Conservation (phyloP, 768 basidiomycete genomes). For the Pisolithus orientalis region DNA sequence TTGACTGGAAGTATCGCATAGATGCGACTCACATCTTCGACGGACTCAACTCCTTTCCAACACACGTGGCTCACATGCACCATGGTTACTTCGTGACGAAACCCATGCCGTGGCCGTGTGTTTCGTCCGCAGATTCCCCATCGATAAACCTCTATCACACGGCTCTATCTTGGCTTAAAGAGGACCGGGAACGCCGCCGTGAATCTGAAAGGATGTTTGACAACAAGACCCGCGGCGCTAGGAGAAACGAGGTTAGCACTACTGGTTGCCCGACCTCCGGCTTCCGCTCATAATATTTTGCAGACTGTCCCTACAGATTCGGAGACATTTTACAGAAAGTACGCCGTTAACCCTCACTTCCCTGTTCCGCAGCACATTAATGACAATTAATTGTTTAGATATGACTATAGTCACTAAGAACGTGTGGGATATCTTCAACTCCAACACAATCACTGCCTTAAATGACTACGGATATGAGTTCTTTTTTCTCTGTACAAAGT, state of each 20-base stretch:
- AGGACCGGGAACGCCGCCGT: conserved; percentile 66
- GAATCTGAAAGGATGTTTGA: conserved; percentile 48
- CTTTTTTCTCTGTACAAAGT: too few relatives aligned
- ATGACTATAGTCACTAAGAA: conserved; percentile 39
- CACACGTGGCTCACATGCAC: conserved; percentile 88
- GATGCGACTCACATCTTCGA: conserved; percentile 98
- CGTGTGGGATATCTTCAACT: conserved; percentile 3
- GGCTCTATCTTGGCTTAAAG: conserved; percentile 82
- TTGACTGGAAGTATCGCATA: conserved; percentile 21
- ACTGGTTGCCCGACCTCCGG: background rate
- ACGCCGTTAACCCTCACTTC: conserved; percentile 15
- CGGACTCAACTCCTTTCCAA: conserved; percentile 86
- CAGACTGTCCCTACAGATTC: conserved; percentile 66
- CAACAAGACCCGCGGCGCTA: conserved; percentile 56
- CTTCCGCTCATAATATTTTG: conserved; percentile 5
- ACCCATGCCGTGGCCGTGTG: conserved; percentile 68
- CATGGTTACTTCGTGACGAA: conserved; percentile 66
- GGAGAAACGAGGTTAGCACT: conserved; percentile 43
- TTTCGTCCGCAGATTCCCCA: conserved; percentile 19
- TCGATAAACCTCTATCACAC: conserved; percentile 50
- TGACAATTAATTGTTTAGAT: conserved; percentile 27
- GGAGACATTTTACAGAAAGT: conserved; percentile 85
- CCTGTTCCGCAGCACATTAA: background rate
- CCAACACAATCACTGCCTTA: conserved; percentile 12
- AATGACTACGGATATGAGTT: background rate